phyloP scores from a whole-genome alignment of 441 rosid species.

The Adansonia gregorii region DNA sequence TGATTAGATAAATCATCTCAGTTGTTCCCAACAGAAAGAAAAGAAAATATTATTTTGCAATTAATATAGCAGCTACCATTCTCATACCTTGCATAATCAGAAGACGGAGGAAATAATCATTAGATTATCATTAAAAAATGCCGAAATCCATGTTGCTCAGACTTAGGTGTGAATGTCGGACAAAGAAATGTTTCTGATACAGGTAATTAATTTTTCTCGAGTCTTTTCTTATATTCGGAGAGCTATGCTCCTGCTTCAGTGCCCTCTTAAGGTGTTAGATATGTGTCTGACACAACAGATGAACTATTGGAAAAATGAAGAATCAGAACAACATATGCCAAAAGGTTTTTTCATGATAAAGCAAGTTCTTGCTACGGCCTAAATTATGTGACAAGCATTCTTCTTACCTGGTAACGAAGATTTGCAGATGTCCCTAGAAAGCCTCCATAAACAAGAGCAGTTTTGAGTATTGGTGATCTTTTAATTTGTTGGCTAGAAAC shows the following conservation, averaged over 20 bases:
- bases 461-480: constrained; percentile 88
- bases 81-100: not conserved
- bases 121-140: not conserved
- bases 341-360: constrained; percentile 14
- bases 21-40: constrained; percentile 1
- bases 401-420: constrained; percentile 84
- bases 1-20: not conserved
- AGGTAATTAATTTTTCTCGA: not conserved
- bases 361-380: not conserved
- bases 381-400: constrained; percentile 25
- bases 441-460: constrained; percentile 74
- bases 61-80: not conserved
- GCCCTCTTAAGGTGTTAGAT: not conserved
- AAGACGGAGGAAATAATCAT: constrained; percentile 5
- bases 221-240: not conserved
- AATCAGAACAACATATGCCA: not conserved
- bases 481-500: constrained; percentile 49
- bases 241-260: not conserved
- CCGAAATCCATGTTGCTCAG: not conserved
- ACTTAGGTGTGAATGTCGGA: not conserved
- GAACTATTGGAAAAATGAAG: not conserved
- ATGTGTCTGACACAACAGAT: not conserved
- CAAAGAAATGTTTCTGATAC: not conserved
- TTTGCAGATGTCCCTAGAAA: constrained; percentile 92
- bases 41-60: not conserved